These are phyloP conservation scores for Micractinium sp. DNA, from an alignment of 139 green algal species.

Conservation along the genomic window DNA sequence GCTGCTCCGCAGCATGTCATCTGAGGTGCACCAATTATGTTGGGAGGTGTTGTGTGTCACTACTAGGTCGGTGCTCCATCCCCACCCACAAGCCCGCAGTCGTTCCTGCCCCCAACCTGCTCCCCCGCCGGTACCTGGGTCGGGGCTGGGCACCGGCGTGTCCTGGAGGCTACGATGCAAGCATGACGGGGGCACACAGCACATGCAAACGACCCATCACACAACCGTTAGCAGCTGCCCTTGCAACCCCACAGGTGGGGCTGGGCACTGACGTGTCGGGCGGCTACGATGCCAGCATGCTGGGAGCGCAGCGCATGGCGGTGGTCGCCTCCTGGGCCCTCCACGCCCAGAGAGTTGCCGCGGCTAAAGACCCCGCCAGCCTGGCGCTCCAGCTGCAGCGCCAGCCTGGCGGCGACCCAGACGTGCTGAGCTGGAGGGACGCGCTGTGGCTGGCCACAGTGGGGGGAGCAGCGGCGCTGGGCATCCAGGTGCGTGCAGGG, in stretches of 20 bases:
- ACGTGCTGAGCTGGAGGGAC: conserved; percentile 50
- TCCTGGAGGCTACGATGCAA: not conserved
- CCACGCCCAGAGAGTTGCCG: conserved; percentile 26
- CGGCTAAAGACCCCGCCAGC: not conserved
- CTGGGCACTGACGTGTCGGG: conserved; percentile 75
- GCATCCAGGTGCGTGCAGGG: conserved; percentile 42
- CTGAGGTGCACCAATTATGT: too few relatives aligned
- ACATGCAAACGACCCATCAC: too few relatives aligned
- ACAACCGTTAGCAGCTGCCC: not conserved
- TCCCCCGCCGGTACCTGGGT: too few relatives aligned
- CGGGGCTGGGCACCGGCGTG: too few relatives aligned
- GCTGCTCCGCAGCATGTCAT: too few relatives aligned
- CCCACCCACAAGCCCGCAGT: too few relatives aligned
- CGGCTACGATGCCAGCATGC: conserved; percentile 73
- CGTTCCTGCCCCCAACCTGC: too few relatives aligned
- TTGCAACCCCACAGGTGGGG: conserved; percentile 58
- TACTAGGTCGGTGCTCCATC: too few relatives aligned
- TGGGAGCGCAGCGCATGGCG: conserved; percentile 65
- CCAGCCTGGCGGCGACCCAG: not conserved
- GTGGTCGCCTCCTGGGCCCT: conserved; percentile 63
- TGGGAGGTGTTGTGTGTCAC: too few relatives aligned
- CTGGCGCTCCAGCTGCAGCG: conserved; percentile 5
- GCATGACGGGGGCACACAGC: too few relatives aligned
- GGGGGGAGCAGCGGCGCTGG: conserved; percentile 65
- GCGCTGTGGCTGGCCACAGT: conserved; percentile 74